Evolutionary conservation across 2,329 filamentous ascomycete species (phyloP).

Genomic region (Hypocrella siamensis): DNA sequence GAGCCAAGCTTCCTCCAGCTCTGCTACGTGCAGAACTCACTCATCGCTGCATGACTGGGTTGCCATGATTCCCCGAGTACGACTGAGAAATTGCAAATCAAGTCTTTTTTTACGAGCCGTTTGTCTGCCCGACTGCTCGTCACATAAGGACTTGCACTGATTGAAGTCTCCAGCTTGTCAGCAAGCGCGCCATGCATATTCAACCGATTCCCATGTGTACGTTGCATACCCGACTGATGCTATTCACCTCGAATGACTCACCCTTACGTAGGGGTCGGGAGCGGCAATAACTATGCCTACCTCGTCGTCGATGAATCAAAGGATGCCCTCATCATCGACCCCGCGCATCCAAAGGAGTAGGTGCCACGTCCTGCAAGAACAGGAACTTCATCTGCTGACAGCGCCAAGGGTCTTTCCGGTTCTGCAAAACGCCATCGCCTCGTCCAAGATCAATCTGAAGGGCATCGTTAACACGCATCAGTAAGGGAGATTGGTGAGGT

Average conservation of each 20-base stretch:
- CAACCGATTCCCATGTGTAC: constrained; percentile 80
- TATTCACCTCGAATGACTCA: constrained; percentile 3
- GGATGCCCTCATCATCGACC: constrained; percentile 66
- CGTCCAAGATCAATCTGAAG: constrained; percentile 63
- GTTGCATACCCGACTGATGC: constrained; percentile 13
- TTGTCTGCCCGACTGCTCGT: no score
- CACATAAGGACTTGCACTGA: no score
- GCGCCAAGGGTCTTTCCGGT: constrained; percentile 40
- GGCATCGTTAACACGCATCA: constrained; percentile 96
- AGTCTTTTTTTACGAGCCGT: no score
- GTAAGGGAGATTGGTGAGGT: constrained; percentile 36
- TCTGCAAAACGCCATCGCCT: constrained; percentile 56
- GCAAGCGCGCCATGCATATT: constrained; percentile 52
- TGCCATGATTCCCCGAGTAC: no score
- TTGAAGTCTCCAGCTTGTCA: constrained; percentile 2
- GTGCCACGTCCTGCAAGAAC: constrained; percentile 9
- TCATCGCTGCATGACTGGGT: no score
- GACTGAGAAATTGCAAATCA: no score
- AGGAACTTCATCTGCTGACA: constrained; percentile 2
- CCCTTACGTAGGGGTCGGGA: constrained; percentile 51
- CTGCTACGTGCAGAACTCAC: no score
- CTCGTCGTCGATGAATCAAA: constrained; percentile 64
- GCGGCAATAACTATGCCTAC: constrained; percentile 73
- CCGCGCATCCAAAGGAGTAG: constrained; percentile 64
- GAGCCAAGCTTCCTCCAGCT: no score